Base-by-base conservation (phyloP, 1,284 basidiomycete species). In the Abortiporus biennis region DNA sequence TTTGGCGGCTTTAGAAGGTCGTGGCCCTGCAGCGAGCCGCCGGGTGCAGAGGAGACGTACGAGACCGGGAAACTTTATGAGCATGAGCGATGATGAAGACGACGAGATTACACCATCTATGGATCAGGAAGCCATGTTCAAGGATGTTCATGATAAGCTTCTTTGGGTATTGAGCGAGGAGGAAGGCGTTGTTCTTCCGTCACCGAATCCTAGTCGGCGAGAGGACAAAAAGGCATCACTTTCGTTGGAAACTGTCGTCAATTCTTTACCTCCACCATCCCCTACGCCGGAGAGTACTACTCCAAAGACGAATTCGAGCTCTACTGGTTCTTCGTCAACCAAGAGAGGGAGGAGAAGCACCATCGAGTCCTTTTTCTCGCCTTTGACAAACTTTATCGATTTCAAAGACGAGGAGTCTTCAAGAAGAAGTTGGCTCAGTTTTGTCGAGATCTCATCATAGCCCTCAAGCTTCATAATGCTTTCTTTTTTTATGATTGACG, bases 1-100 rank as follows among this genome's bases (percentile, higher is more conserved):
- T 0, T 71, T 84, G 6, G 80, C 79, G 0, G 67, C 72, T 29
- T 69, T 84, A 20, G 81, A 84, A 50, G 80, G 81, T 6, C 76
- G 74, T 15, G 61, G 38, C 2, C 17, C 43, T 6, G 27, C 27
- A 9, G 27, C 9, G 8, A 9, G 9, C 27, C 27, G n/a, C 27
- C 22, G 46, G 0, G n/a, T n/a, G n/a, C n/a, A n/a, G n/a, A 48
- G 40, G 21, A 49, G 36, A 23, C 49, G 34, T 17, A 40, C 34
- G 39, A 44, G 62, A 39, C 50, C 57, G 47, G 61, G 65, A 21
- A 78, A 80, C 57, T 83, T 82, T 51, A 83, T 83, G 75, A 76
- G 66, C 63, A 71, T 80, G 67, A 72, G 66, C 46, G 78, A 80
- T 45, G 78, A 80, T 50, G 78, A 79, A 29, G 74, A 74, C 31